Conservation (phyloP, 2,329 filamentous ascomycete genomes). For the Phialophora chinensis region DNA sequence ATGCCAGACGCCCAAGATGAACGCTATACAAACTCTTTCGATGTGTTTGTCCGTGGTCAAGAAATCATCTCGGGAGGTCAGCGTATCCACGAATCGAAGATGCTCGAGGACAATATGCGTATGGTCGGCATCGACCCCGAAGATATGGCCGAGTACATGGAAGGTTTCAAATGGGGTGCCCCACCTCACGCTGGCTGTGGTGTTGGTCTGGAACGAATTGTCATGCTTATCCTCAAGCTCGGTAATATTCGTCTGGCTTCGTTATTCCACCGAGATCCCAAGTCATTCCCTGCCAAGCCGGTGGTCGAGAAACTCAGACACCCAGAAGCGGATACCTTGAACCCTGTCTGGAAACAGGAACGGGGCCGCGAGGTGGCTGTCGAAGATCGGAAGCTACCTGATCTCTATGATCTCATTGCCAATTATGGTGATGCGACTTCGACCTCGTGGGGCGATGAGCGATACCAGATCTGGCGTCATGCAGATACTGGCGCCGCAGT, state of each 20-base stretch:
- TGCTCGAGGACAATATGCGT: constrained; percentile 79
- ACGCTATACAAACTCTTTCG: constrained; percentile 85
- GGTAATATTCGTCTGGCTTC: constrained; percentile 90
- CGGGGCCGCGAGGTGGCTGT: constrained; percentile 53
- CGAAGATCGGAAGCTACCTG: constrained; percentile 65
- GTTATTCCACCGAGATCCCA: constrained; percentile 85
- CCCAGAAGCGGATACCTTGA: constrained; percentile 82
- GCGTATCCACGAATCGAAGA: constrained; percentile 80
- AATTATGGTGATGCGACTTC: constrained; percentile 96
- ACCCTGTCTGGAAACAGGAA: constrained; percentile 63
- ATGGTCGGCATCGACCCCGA: constrained; percentile 75
- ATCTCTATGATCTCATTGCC: constrained; percentile 84
- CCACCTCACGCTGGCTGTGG: constrained; percentile 90
- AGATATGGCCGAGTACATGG: constrained; percentile 89
- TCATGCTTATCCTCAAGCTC: constrained; percentile 83
- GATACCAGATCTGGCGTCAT: constrained; percentile 88
- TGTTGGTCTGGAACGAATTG: constrained; percentile 84
- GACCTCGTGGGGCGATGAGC: constrained; percentile 89
- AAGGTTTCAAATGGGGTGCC: constrained; percentile 85
- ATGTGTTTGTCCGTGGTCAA: constrained; percentile 91
- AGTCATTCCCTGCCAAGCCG: constrained; percentile 76
- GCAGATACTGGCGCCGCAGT: constrained; percentile 78
- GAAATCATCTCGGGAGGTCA: constrained; percentile 92
- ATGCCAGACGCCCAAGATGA: constrained; percentile 78
- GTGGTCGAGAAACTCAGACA: constrained; percentile 72